Evolutionary conservation across 345 rosid species (phyloP), one percentile per base, ranked within the genome.

Genomic region (Citrus reticulata): DNA sequence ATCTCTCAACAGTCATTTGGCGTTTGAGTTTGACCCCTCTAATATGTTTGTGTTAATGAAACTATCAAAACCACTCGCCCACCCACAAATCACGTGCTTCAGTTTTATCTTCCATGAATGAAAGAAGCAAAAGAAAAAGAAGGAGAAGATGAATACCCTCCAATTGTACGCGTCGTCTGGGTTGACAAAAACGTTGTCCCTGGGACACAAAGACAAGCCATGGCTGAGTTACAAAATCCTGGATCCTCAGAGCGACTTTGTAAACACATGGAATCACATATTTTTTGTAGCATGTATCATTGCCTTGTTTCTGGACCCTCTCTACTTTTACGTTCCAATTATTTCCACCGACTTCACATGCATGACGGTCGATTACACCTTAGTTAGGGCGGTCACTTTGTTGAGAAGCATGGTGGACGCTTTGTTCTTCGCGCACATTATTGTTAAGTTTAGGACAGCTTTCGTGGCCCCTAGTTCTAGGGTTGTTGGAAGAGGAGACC

Each of bases 401-500:
- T 84, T 83, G 40, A 91, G 97, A 19, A 91, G 93, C 75, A 73
- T 89, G 68, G 87, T 93, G 14, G 98, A 94, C 81, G 64, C 89
- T 40, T 86, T 83, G 81, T 93, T 89, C 72, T 51, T 91, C 84
- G 70, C 89, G 79, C 97, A 94, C 84, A 84, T 93, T 68, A 4
- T 86, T 74, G 77, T 94, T 35, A 93, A 93, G 87, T 91, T 94
- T 78, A 86, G 92, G 79, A 89, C 89, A 0, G 96, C 97, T 1
- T 94, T 86, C 66, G 89, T 91, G 57, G 87, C 91, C 13, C 95
- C 92, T 9, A 85, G 83, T 32, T 91, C 95, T 14, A 83, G 97
- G 80, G 94, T 94, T 55, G 89, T 90, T 49, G 98, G 98, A 25
- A 83, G 91, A 5, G 98, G 97, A 10, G 94, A 94, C 84, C 97